phyloP scores from a whole-genome alignment of 2,329 filamentous ascomycete species.

The Diaporthe vexans region DNA sequence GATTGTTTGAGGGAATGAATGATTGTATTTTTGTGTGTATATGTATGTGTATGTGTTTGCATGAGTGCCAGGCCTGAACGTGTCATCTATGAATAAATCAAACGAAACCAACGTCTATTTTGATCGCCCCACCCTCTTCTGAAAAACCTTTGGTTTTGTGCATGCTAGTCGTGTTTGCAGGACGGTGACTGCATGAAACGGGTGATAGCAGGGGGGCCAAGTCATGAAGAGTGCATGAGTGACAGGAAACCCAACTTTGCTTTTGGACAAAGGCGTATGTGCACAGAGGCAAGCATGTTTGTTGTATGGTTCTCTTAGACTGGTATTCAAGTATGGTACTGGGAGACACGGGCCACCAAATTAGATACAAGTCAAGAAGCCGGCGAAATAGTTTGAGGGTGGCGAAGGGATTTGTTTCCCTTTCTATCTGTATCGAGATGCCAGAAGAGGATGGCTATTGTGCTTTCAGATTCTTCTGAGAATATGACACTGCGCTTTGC shows the following conservation, averaged over 20 bases:
- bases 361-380: neutral
- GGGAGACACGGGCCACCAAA: neutral
- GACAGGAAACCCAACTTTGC: neutral
- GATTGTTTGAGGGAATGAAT: neutral
- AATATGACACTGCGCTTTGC: neutral
- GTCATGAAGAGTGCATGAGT: neutral
- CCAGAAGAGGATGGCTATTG: neutral
- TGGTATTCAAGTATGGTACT: neutral
- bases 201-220: neutral
- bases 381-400: neutral
- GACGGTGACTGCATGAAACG: neutral
- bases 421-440: constrained; percentile 9
- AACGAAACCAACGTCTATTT: constrained; percentile 26
- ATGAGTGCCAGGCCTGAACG: constrained; percentile 3
- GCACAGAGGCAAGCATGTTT: too few species aligned
- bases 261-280: neutral
- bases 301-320: too few species aligned
- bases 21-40: neutral
- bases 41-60: neutral
- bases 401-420: neutral
- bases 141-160: neutral
- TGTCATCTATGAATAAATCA: constrained; percentile 23
- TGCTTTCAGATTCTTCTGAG: neutral
- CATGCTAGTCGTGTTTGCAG: neutral
- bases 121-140: neutral